phyloP scores from a whole-genome alignment of 257 asterid genomes.

The Salvia rosmarinus region DNA sequence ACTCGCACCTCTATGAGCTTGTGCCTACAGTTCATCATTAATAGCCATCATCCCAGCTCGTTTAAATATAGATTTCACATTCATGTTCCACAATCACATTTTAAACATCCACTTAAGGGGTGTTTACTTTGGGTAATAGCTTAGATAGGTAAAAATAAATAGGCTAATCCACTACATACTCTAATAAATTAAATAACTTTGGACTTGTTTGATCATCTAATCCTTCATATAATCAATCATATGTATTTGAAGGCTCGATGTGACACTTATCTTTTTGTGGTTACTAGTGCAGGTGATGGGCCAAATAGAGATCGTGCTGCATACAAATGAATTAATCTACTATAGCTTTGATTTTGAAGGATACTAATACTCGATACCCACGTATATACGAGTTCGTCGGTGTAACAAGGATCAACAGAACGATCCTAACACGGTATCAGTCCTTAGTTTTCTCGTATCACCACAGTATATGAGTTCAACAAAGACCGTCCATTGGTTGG shows the following conservation, averaged over 20 bases:
- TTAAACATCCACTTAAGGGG: too few species aligned
- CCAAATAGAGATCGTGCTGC: constrained; percentile 23
- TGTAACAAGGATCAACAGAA: neutral
- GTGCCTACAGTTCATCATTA: too few species aligned
- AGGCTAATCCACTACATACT: neutral
- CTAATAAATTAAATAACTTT: neutral
- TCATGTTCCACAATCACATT: neutral
- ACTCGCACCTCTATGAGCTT: neutral
- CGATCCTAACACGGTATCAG: neutral
- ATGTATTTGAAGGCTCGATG: neutral
- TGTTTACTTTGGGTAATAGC: too few species aligned
- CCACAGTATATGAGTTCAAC: neutral
- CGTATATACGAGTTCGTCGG: neutral
- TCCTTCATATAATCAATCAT: neutral
- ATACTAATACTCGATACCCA: neutral
- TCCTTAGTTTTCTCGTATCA: constrained; percentile 6
- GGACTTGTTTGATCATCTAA: neutral
- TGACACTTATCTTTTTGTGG: neutral
- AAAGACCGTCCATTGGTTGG: neutral
- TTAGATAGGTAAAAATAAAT: too few species aligned
- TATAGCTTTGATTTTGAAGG: constrained; percentile 26
- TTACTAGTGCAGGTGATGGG: constrained; percentile 26
- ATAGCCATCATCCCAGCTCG: neutral
- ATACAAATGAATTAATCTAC: constrained; percentile 21
- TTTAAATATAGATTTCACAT: neutral